Base-by-base conservation (phyloP, 257 asterid species). In the Gynochthodes officinalis region DNA sequence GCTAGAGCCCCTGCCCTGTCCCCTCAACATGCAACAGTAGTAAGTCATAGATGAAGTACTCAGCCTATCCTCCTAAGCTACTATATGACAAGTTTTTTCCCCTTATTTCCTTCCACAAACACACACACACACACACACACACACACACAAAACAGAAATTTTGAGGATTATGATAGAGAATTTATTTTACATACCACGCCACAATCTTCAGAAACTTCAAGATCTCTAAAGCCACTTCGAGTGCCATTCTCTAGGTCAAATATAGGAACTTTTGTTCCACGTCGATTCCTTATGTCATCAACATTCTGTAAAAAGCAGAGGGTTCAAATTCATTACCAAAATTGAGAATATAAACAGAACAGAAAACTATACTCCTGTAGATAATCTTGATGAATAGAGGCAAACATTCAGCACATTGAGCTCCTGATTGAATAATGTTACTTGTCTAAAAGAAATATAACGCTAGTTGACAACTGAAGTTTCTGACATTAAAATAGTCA, bases 151-250 rank as follows among this genome's bases (percentile, higher is more conserved):
- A 63, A 43, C 6, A 60, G 69, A 18, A 10, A 64, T 19, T 68
- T 12, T 12, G 39, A 42, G 61, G 5, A 28, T 43, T 21, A 4
- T 58, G 37, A 43, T 46, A 39, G 49, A 49, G 35, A 63, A 62
- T 32, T 58, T 58, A 46, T 15, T 10, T 55, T 32, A 53, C 87
- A 72, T 87, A 95, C 99, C 93, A 95, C 99, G 27, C 96, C 99
- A 82, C 99, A 95, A 79, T 95, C 99, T 84, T 95, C 99, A 80
- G 98, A 87, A 76, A 95, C 91, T 90, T 92, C 89, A 67, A 91
- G 87, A 71, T 91, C 98, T 84, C 86, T 90, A 82, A 91, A 89
- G 80, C 96, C 97, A 86, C 93, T 89, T 66, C 99, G 92, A 64
- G 88, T 85, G 66, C 95, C 96, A 72, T 83, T 89, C 85, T 92